Percentiles rank a stretch among this genome's conserved stretches.
phyloP scores from a whole-genome alignment of 257 asterid species.

The Nicotiana attenuata region DNA sequence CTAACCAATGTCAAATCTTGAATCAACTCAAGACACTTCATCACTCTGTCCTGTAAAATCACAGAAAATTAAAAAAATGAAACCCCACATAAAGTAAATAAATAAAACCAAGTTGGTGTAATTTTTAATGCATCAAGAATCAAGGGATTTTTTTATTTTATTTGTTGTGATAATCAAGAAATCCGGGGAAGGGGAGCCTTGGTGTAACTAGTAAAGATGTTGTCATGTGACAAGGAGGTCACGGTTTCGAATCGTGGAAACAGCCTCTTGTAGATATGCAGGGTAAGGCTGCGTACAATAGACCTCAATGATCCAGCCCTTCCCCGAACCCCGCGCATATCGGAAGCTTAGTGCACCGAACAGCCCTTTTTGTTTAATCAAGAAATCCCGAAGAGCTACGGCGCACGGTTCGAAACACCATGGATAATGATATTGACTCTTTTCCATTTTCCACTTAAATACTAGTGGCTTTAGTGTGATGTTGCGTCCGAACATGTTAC shows the following conservation, averaged over 20 bases:
- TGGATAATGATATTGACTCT: neutral
- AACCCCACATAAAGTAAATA: neutral
- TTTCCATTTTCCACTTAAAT: neutral
- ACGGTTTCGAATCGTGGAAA: too few species aligned
- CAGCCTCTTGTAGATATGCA: too few species aligned
- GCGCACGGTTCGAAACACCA: conserved; percentile 19
- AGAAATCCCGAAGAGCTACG: neutral
- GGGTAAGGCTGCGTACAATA: too few species aligned
- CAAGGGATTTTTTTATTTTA: neutral
- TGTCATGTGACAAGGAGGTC: too few species aligned
- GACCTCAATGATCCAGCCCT: too few species aligned
- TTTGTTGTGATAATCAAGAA: neutral
- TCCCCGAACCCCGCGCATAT: rapidly evolving
- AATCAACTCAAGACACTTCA: conserved; percentile 54
- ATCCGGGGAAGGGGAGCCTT: neutral
- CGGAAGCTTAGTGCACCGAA: too few species aligned
- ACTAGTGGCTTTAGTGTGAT: neutral
- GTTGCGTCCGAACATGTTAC: neutral
- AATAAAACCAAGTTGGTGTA: neutral
- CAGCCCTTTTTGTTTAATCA: neutral
- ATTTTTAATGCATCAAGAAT: neutral
- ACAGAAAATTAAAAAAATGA: neutral
- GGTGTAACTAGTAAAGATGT: too few species aligned
- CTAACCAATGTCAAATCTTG: conserved; percentile 43
- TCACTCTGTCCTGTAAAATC: conserved; percentile 53